Conservation (phyloP, 2,329 filamentous ascomycete genomes). For the Colletotrichum chlorophyti region DNA sequence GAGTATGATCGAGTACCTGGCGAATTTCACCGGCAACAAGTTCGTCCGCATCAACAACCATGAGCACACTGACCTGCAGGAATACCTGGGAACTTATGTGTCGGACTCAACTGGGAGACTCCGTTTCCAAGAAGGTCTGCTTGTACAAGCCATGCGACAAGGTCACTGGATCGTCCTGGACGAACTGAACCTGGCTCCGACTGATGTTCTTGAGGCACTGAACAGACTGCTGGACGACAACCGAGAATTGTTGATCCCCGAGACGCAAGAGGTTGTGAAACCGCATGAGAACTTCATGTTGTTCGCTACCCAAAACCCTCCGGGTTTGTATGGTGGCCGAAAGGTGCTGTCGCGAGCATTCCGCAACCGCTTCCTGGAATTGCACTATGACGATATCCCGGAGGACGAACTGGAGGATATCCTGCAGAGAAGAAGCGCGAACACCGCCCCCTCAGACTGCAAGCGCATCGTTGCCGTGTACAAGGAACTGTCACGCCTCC, state of each 20-base stretch:
- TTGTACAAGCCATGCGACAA: slow-evolving; percentile 90
- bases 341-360: slow-evolving; percentile 95
- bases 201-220: slow-evolving; percentile 93
- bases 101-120: slow-evolving; percentile 86
- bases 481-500: slow-evolving; percentile 85
- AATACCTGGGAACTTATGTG: slow-evolving; percentile 94
- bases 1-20: slow-evolving; percentile 98
- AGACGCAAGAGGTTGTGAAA: slow-evolving; percentile 92
- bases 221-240: slow-evolving; percentile 98
- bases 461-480: slow-evolving; percentile 92
- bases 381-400: slow-evolving; percentile 98
- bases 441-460: slow-evolving; percentile 89
- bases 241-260: slow-evolving; percentile 90
- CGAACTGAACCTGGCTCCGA: slow-evolving; percentile 95
- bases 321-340: slow-evolving; percentile 91
- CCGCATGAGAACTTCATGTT: slow-evolving; percentile 97
- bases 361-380: slow-evolving; percentile 92
- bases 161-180: slow-evolving; percentile 99
- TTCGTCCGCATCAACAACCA: slow-evolving; percentile 99
- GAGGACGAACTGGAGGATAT: slow-evolving; percentile 94
- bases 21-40: slow-evolving; percentile 94
- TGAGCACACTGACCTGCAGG: slow-evolving; percentile 97
- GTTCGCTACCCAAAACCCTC: slow-evolving; percentile 96
- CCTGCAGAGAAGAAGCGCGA: slow-evolving; percentile 84
- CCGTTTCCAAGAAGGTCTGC: slow-evolving; percentile 88